Evolutionary conservation across 331 rosid genomes (phyloP), one percentile per base, ranked within the genome.

Genomic region (Dryas integrifolia): DNA sequence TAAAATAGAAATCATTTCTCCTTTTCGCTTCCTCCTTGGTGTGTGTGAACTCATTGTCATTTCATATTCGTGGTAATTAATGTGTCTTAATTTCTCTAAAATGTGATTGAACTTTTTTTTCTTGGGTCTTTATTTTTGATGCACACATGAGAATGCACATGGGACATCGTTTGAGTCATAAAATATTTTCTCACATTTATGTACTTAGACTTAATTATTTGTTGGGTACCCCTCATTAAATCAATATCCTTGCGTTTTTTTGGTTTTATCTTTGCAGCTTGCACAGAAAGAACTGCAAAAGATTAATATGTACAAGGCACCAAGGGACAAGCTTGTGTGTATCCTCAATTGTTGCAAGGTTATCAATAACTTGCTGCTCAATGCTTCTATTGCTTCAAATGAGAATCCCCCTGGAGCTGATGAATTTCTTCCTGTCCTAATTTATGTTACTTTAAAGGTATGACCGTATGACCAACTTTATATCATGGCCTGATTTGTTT

Each of bases 251-350:
- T 67, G 55, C 67, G 6, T 2, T 43, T 76, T 69, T 46, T 58
- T 68, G 18, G 66, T 62, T 44, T 80, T 75, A 48, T 76, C 46
- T 14, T 69, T 82, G 82, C 88, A 95, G 99, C 99, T 95, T 67
- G 99, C 99, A 58, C 99, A 95, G 81, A 92, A 95, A 82, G 99
- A 92, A 67, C 80, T 92, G 76, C 96, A 90, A 76, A 95, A 92
- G 89, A 95, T 95, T 82, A 95, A 95, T 83, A 92, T 92, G 97
- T 85, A 83, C 86, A 95, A 92, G 89, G 97, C 97, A 68, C 99
- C 99, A 51, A 87, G 98, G 74, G 99, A 95, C 84, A 95, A 95
- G 84, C 94, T 95, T 79, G 80, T 88, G 39, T 95, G 99, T 74
- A 88, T 95, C 78, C 89, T 95, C 59, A 90, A 82, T 80, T 95